Percentiles rank a stretch among this genome's conserved stretches.
phyloP scores from a whole-genome alignment of 768 basidiomycete genomes.

The Collybia sp. region DNA sequence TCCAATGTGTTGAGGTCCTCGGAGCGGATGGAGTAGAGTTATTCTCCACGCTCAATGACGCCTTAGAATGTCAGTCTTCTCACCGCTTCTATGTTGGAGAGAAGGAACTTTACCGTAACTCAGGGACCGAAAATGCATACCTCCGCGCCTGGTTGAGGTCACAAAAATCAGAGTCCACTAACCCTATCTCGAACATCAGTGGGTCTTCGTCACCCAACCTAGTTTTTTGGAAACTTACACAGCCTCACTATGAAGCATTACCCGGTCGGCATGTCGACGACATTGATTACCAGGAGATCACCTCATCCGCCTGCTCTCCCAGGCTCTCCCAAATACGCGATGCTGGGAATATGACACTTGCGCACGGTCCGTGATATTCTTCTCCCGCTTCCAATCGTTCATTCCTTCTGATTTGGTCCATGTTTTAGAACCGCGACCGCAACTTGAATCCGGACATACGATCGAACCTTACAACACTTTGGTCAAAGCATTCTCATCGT shows the following conservation, averaged over 20 bases:
- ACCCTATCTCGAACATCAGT: slow-evolving; percentile 36
- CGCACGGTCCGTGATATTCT: slow-evolving; percentile 38
- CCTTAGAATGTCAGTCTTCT: slow-evolving; percentile 76
- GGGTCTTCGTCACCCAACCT: slow-evolving; percentile 1
- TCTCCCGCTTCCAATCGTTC: neutral
- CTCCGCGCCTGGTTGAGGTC: slow-evolving; percentile 73
- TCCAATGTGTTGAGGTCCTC: slow-evolving; percentile 77
- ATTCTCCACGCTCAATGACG: slow-evolving; percentile 81
- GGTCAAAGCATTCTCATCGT: slow-evolving; percentile 75
- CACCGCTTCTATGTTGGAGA: neutral
- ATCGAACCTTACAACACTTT: slow-evolving; percentile 73
- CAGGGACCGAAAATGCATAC: slow-evolving; percentile 94
- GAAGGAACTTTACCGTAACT: neutral
- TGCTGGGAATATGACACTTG: slow-evolving; percentile 70
- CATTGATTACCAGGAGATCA: slow-evolving; percentile 38
- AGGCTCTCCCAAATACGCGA: slow-evolving; percentile 62
- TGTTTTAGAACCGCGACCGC: slow-evolving; percentile 22
- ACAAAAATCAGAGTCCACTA: slow-evolving; percentile 47
- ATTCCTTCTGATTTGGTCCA: neutral
- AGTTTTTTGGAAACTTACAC: too few species aligned
- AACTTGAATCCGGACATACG: slow-evolving; percentile 24
- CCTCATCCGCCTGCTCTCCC: slow-evolving; percentile 58
- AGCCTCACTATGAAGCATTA: slow-evolving; percentile 32
- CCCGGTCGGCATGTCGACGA: slow-evolving; percentile 54
- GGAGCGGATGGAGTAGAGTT: slow-evolving; percentile 76